A percentile compares a stretch with the other conserved stretches of the same genome.
phyloP scores from a whole-genome alignment of 2,329 filamentous ascomycete species.

The Fusarium hainanense region DNA sequence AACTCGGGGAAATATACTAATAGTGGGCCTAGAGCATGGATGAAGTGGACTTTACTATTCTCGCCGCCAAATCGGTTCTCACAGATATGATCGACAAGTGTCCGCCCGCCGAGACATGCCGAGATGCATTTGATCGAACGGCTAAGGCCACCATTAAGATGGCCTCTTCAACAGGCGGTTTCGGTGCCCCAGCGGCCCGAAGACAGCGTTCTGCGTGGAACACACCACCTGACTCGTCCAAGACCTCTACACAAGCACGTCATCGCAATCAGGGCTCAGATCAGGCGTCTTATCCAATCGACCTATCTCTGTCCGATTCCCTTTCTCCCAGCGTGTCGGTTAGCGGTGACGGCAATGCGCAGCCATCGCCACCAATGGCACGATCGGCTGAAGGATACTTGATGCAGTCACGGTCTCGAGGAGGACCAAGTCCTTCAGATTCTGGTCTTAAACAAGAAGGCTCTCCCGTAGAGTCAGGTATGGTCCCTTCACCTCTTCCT shows the following conservation, averaged over 20 bases:
- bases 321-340: constrained; percentile 55
- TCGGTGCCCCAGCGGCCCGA: constrained; percentile 61
- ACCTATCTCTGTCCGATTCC: constrained; percentile 53
- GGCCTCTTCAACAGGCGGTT: constrained; percentile 88
- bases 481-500: constrained; percentile 58
- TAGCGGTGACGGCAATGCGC: constrained; percentile 49
- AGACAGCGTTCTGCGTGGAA: constrained; percentile 49
- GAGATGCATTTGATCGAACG: constrained; percentile 94
- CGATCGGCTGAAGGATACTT: constrained; percentile 50
- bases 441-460: constrained; percentile 47
- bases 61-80: constrained; percentile 92
- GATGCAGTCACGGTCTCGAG: constrained; percentile 46
- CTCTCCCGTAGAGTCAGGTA: constrained; percentile 54
- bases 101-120: constrained; percentile 91
- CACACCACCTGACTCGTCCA: constrained; percentile 44
- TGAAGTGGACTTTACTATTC: constrained; percentile 96
- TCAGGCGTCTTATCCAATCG: constrained; percentile 50
- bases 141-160: constrained; percentile 96
- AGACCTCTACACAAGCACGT: constrained; percentile 37
- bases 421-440: constrained; percentile 48
- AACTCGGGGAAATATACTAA: constrained; percentile 16
- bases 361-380: constrained; percentile 55
- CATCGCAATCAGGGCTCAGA: constrained; percentile 49
- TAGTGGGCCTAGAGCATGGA: constrained; percentile 74
- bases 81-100: constrained; percentile 94